These are phyloP conservation scores for Adansonia grandidieri DNA, from an alignment of 441 rosid species.

Conservation along the genomic window DNA sequence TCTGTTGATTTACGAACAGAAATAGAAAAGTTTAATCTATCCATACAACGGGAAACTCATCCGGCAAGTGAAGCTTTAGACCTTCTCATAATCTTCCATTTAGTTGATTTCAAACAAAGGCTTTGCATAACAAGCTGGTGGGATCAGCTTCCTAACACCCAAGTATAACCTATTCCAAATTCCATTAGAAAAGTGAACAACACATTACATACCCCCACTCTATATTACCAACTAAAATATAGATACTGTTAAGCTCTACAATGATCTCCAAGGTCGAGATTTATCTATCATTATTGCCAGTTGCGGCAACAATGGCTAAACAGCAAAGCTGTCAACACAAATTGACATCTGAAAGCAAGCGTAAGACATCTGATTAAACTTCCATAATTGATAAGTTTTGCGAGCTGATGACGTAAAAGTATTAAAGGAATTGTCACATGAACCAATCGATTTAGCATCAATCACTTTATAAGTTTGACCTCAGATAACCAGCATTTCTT, in stretches of 20 bases:
- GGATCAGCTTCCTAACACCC: constrained; percentile 1
- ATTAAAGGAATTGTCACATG: background rate
- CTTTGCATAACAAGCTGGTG: background rate
- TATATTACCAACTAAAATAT: background rate
- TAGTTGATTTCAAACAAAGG: background rate
- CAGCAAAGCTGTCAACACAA: background rate
- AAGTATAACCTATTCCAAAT: background rate
- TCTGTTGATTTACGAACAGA: constrained; percentile 10
- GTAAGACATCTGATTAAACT: background rate
- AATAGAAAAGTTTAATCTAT: constrained; percentile 13
- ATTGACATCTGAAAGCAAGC: background rate
- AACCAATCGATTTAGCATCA: background rate
- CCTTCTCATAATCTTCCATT: background rate
- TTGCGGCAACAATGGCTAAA: background rate
- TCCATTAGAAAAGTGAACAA: background rate
- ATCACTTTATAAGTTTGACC: background rate
- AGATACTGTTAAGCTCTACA: background rate
- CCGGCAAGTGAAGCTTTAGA: background rate
- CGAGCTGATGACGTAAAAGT: background rate
- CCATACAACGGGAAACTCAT: background rate
- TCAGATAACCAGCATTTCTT: background rate
- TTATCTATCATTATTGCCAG: background rate
- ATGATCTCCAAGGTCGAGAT: background rate
- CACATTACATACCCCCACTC: background rate
- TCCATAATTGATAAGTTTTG: background rate